Percentiles rank a stretch among this genome's conserved stretches.
Evolutionary conservation across 1,284 basidiomycete species (phyloP).

Genomic region (Cutaneotrichosporon sp.): DNA sequence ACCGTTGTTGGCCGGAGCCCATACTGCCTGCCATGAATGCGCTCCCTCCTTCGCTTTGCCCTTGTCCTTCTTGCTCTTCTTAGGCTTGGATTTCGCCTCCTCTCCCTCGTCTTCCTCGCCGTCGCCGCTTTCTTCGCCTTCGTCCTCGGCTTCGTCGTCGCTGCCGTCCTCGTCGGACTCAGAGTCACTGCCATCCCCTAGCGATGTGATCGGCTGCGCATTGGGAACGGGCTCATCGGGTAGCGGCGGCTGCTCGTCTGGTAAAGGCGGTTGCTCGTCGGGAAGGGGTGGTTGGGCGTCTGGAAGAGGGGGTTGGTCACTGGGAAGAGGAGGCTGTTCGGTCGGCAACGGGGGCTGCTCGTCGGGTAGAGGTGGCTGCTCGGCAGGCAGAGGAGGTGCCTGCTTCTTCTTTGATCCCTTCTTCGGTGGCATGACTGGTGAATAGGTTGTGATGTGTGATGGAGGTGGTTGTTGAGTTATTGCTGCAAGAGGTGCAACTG

Average conservation of each 20-base stretch:
- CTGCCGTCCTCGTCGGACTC: constrained; percentile 13
- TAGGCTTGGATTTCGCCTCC: too few species aligned
- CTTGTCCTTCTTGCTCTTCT: constrained; percentile 14
- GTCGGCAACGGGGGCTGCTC: constrained; percentile 3
- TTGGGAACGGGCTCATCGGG: not conserved
- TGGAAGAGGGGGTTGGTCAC: constrained; percentile 1
- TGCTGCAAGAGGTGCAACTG: too few species aligned
- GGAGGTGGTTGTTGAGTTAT: too few species aligned
- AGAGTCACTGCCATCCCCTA: constrained; percentile 17
- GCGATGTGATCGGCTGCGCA: constrained; percentile 24
- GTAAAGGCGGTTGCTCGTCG: constrained; percentile 6
- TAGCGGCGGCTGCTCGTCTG: not conserved
- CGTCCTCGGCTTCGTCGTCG: constrained; percentile 9
- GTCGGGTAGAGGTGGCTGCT: not conserved
- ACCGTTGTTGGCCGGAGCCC: constrained; percentile 66
- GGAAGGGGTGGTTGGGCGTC: constrained; percentile 5
- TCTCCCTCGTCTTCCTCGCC: constrained; percentile 7
- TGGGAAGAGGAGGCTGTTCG: constrained; percentile 1
- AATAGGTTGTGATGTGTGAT: too few species aligned
- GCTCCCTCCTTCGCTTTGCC: constrained; percentile 17
- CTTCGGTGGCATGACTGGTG: not conserved
- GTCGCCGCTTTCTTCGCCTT: constrained; percentile 11
- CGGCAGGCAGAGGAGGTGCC: constrained; percentile 3
- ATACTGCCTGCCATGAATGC: constrained; percentile 73
- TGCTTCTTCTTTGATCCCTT: not conserved